Conservation (phyloP, 2,329 filamentous ascomycete genomes). For the Annulohypoxylon truncatum region DNA sequence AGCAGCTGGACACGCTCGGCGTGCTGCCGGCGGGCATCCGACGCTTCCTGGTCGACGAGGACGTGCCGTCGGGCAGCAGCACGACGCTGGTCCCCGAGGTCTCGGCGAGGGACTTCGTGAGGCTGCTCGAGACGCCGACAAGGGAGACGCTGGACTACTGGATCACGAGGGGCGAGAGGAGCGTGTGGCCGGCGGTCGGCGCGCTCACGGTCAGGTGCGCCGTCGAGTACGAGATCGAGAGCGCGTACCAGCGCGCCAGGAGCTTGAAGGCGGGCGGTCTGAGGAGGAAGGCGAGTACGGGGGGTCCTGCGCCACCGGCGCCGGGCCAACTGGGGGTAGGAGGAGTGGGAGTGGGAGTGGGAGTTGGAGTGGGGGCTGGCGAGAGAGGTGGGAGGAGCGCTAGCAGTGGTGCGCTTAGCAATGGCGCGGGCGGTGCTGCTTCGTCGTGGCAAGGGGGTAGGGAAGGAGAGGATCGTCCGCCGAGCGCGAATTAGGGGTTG, state of each 20-base stretch:
- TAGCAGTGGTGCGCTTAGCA: not conserved
- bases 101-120: constrained; percentile 76
- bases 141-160: constrained; percentile 81
- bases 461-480: not conserved
- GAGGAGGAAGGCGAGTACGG: constrained; percentile 56
- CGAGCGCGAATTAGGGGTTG: constrained; percentile 13
- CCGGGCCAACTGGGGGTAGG: too few relatives aligned
- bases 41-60: constrained; percentile 84
- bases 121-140: constrained; percentile 85
- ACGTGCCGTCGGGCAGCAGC: constrained; percentile 75
- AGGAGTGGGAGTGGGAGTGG: too few relatives aligned
- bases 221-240: constrained; percentile 88
- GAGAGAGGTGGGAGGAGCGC: not conserved
- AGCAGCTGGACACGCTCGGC: constrained; percentile 82
- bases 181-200: constrained; percentile 89
- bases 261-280: constrained; percentile 67
- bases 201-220: constrained; percentile 85
- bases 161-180: constrained; percentile 85
- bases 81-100: constrained; percentile 87
- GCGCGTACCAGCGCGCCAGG: constrained; percentile 83
- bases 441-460: not conserved
- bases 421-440: not conserved
- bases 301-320: constrained; percentile 13
- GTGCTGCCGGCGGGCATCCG: constrained; percentile 76
- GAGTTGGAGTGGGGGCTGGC: not conserved